A percentile compares a stretch with the other conserved stretches of the same genome.
These are phyloP conservation scores for Daldinia concentrica DNA, from an alignment of 495 filamentous ascomycete genomes.

Conservation along the genomic window DNA sequence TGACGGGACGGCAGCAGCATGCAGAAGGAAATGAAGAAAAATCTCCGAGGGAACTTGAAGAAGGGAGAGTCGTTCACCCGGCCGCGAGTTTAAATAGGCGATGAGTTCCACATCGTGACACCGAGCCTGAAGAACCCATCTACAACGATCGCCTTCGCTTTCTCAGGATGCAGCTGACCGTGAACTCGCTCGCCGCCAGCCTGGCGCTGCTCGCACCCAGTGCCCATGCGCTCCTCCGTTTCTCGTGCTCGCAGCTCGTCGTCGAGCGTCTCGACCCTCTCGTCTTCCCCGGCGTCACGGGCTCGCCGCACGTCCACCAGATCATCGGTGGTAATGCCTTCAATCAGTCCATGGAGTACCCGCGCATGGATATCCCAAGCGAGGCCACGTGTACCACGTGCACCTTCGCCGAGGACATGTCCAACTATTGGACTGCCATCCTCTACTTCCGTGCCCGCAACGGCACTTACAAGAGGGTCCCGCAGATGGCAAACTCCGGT, in stretches of 20 bases:
- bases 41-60: conserved; percentile 1
- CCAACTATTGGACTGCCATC: conserved; percentile 52
- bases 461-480: conserved; percentile 46
- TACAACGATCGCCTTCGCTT: conserved; percentile 16
- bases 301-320: conserved; percentile 56
- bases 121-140: conserved; percentile 1
- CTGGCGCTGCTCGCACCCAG: conserved; percentile 56
- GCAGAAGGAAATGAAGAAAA: conserved; percentile 14
- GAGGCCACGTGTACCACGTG: conserved; percentile 49
- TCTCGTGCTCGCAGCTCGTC: conserved; percentile 51
- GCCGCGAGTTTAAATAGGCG: conserved; percentile 31
- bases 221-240: conserved; percentile 52
- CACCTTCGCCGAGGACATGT: conserved; percentile 49
- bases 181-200: conserved; percentile 48
- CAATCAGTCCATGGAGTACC: conserved; percentile 44
- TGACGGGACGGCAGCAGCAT: conserved; percentile 18
- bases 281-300: conserved; percentile 50
- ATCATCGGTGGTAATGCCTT: conserved; percentile 55
- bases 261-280: conserved; percentile 51
- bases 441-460: conserved; percentile 50
- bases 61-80: conserved; percentile 18
- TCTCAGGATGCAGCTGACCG: conserved; percentile 41
- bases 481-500: conserved; percentile 43
- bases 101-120: conserved; percentile 13
- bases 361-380: conserved; percentile 37